phyloP scores from a whole-genome alignment of 2,329 filamentous ascomycete genomes.

The Exophiala sp. region DNA sequence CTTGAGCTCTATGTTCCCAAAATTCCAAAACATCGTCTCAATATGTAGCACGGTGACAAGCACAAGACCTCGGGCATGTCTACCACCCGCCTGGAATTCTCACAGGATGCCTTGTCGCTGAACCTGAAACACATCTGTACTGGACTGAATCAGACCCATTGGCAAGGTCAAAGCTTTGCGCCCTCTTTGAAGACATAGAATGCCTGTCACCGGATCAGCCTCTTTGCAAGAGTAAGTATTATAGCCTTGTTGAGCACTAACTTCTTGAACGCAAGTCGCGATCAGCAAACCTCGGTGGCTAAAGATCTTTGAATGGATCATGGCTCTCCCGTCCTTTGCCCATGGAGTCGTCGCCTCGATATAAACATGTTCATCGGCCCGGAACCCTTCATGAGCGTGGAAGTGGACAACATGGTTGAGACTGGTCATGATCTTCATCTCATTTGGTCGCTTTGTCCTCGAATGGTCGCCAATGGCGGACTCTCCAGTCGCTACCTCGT shows the following conservation, averaged over 20 bases:
- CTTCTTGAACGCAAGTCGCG: slow-evolving; percentile 27
- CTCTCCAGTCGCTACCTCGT: slow-evolving; percentile 15
- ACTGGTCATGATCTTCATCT: slow-evolving; percentile 26
- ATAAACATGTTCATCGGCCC: slow-evolving; percentile 26
- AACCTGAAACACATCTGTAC: too few relatives aligned
- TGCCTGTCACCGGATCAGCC: slow-evolving; percentile 10
- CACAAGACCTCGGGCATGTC: too few relatives aligned
- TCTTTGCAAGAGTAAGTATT: not conserved
- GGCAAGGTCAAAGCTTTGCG: slow-evolving; percentile 11
- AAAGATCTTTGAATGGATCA: slow-evolving; percentile 25
- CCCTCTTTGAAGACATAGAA: slow-evolving; percentile 27
- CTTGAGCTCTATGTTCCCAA: too few relatives aligned
- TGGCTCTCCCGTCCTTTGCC: slow-evolving; percentile 25
- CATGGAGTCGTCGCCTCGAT: slow-evolving; percentile 25
- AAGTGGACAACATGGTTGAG: slow-evolving; percentile 29
- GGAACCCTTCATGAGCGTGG: slow-evolving; percentile 24
- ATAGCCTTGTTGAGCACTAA: slow-evolving; percentile 1
- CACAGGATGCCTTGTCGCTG: too few relatives aligned
- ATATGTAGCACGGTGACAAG: too few relatives aligned
- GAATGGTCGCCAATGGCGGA: slow-evolving; percentile 18
- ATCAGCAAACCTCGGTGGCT: slow-evolving; percentile 21
- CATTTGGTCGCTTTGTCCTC: slow-evolving; percentile 5
- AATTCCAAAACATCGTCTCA: too few relatives aligned
- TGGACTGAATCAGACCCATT: too few relatives aligned
- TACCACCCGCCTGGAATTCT: too few relatives aligned